A percentile compares a stretch with the other conserved stretches of the same genome.
These are phyloP conservation scores for Xylaria bambusicola DNA, from an alignment of 495 filamentous ascomycete species.

Conservation along the genomic window DNA sequence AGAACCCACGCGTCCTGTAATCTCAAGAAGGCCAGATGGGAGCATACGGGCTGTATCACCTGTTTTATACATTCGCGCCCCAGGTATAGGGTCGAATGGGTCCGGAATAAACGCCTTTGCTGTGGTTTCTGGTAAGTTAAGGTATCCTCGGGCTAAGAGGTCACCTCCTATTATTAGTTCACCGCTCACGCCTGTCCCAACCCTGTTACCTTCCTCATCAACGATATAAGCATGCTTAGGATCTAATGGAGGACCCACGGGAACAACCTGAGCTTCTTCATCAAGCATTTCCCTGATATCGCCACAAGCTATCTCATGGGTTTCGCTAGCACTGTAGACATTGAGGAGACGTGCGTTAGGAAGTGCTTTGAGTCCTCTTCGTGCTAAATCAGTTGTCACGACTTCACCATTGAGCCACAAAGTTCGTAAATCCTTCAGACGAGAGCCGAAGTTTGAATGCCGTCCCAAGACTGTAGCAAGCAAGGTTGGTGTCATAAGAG, in stretches of 20 bases:
- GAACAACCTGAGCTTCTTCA: constrained; percentile 48
- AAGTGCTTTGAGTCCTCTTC: constrained; percentile 59
- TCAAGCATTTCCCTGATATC: constrained; percentile 65
- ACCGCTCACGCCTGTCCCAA: constrained; percentile 48
- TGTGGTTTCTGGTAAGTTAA: constrained; percentile 70
- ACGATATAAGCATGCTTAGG: constrained; percentile 62
- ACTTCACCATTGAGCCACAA: constrained; percentile 74
- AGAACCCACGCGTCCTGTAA: constrained; percentile 68
- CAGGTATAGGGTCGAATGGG: constrained; percentile 39
- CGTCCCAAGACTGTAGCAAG: constrained; percentile 63
- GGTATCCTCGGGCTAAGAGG: constrained; percentile 69
- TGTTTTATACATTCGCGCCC: constrained; percentile 65
- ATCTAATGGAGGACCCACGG: constrained; percentile 63
- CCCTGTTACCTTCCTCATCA: constrained; percentile 54
- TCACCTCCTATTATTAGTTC: constrained; percentile 71
- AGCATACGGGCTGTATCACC: constrained; percentile 68
- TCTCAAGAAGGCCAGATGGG: constrained; percentile 65
- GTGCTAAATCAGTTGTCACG: constrained; percentile 66
- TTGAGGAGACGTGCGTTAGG: constrained; percentile 66
- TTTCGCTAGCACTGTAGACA: constrained; percentile 72
- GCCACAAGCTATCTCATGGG: constrained; percentile 71
- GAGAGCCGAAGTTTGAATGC: constrained; percentile 56
- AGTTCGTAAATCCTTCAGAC: constrained; percentile 60
- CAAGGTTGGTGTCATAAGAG: constrained; percentile 73
- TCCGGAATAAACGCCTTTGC: constrained; percentile 62